Evolutionary conservation across 768 basidiomycete species (phyloP).

Genomic region (Lactarius indigo): DNA sequence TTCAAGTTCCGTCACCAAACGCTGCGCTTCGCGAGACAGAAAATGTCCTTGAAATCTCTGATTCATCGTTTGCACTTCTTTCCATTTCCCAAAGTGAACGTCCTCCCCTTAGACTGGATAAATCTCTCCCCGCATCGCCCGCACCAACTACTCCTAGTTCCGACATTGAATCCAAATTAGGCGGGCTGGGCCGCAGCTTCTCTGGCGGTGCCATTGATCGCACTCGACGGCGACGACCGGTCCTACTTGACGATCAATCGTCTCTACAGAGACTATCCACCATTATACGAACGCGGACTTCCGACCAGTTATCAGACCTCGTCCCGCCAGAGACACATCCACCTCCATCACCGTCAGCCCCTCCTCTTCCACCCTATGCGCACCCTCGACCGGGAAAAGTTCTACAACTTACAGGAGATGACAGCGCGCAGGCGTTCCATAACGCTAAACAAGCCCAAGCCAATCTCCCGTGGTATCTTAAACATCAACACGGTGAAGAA

Average conservation of each 20-base stretch:
- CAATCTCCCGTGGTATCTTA: slow-evolving; percentile 56
- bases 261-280: slow-evolving; percentile 17
- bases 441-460: slow-evolving; percentile 37
- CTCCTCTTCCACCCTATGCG: slow-evolving; percentile 2
- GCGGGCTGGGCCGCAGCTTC: slow-evolving; percentile 9
- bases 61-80: neutral
- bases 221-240: slow-evolving; percentile 15
- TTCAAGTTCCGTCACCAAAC: neutral
- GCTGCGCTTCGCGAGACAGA: neutral
- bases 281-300: slow-evolving; percentile 13
- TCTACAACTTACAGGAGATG: slow-evolving; percentile 39
- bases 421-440: slow-evolving; percentile 41
- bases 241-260: slow-evolving; percentile 16
- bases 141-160: slow-evolving; percentile 5
- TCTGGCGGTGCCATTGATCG: slow-evolving; percentile 15
- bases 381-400: slow-evolving; percentile 35
- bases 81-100: slow-evolving; percentile 18
- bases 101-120: slow-evolving; percentile 19
- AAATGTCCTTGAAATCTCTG: neutral
- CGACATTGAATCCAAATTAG: neutral
- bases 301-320: slow-evolving; percentile 5
- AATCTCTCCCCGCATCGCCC: slow-evolving; percentile 23
- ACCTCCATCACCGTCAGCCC: neutral
- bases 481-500: slow-evolving; percentile 49
- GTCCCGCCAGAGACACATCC: neutral